Base-by-base conservation (phyloP, 495 filamentous ascomycete genomes). In the Talaromyces proteolyticus region DNA sequence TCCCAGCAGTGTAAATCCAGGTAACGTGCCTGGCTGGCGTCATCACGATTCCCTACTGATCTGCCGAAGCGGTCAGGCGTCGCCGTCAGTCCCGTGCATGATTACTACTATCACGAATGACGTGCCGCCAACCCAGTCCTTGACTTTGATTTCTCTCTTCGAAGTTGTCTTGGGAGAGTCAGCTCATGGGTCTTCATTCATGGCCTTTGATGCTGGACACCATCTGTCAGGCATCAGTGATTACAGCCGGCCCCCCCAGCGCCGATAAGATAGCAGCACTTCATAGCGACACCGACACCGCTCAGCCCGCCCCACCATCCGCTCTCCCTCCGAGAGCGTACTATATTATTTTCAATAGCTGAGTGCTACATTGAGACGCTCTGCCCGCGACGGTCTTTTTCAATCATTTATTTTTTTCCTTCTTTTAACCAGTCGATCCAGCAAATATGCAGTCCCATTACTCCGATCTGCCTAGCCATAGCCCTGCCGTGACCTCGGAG, bases 401-500 rank as follows among this genome's bases (percentile, higher is more conserved):
- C 48, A 39, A 22, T 42, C 25, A 48, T 47, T 45, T 41, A 17
- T 42, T 39, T 44, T 21, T 51, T 41, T 24, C 38, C 18, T 41
- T 41, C 17, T 20, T 11, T 49, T 20, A 23, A 18, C 37, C 47
- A 1, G 26, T 47, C 21, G 44, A n/a, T n/a, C n/a, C n/a, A n/a
- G 6, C 11, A 26, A 53, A 57, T 44, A 74, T 74, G 71, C 69
- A 74, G 57, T 68, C 71, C 50, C 71, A 64, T 53, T 68, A 71
- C 63, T 70, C 60, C 62, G 71, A 74, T 63, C 60, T 64, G 6
- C 59, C 68, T 11, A 62, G 70, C 72, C 70, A 74, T 65, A 66
- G 64, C 65, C 68, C 55, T 17, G 51, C 55, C 11, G 37, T 36
- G 26, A 29, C 44, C 5, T n/a, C 51, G 45, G 67, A 71, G 51